Base-by-base conservation (phyloP, 2,329 filamentous ascomycete genomes). In the Diaporthe capsici region DNA sequence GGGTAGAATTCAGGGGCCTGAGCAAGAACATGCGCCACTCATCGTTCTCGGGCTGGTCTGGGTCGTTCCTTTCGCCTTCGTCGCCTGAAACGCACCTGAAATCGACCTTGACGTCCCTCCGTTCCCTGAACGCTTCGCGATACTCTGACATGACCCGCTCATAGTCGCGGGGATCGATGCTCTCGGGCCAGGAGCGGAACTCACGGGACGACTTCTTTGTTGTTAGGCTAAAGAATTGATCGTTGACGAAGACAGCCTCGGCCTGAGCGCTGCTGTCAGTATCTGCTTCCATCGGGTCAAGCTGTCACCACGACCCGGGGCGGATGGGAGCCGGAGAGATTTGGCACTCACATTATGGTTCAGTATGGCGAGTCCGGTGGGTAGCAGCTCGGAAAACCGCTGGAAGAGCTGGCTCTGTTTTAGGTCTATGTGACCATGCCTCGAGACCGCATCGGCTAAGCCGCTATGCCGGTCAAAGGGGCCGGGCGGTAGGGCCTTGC, bases 21-120 rank as follows among this genome's bases (percentile, higher is more conserved):
- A 73, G 71, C 55, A 73, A 12, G 12, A 73, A 73, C 71, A 73
- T 73, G 58, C 71, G 71, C 71, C 71, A 73, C 10, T 65, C 49
- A 15, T 63, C 58, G 17, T 55, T 57, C 15, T 65, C 71, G 4
- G 58, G 49, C 17, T 65, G 34, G 17, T 57, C 58, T 9, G 34
- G 25, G 1, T 57, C 47, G 9, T 2, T 34, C 3, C 39, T 73
- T 10, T 73, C 71, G n/a, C n/a, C 71, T 12, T 73, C 71, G 2
- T 73, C 71, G 37, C 58, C 37, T 6, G 60, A 17, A 1, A 73
- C 47, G 25, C 71, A 73, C 53, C 71, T 65, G 10, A 73, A 73
- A 1, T 73, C 71, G 34, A 73, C 71, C 47, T 73, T 73, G 71
- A 73, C 39, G 22, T 73, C 71, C 58, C 61, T 61, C 2, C 71